Percentiles rank a stretch among this genome's conserved stretches.
These are phyloP conservation scores for Alternaria sp. DNA, from an alignment of 2,329 filamentous ascomycete genomes.

Conservation along the genomic window DNA sequence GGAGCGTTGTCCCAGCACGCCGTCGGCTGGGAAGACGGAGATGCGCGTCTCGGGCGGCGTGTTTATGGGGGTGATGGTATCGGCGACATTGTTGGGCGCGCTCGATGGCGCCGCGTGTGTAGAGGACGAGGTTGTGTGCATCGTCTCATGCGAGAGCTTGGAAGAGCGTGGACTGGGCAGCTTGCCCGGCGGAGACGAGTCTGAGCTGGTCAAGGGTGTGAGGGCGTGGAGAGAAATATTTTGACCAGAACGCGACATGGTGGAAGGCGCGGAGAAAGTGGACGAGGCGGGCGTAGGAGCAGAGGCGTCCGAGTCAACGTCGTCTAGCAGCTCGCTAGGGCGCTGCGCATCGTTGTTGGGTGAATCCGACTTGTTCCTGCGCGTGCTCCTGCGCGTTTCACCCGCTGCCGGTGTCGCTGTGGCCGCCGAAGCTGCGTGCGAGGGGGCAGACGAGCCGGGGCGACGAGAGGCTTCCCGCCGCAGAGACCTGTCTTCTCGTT, in stretches of 20 bases:
- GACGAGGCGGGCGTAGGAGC: constrained; percentile 65
- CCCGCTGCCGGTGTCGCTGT: constrained; percentile 19
- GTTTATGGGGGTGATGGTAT: constrained; percentile 53
- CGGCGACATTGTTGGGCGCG: constrained; percentile 52
- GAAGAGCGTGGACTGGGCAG: constrained; percentile 59
- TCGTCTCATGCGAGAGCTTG: constrained; percentile 48
- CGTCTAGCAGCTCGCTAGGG: constrained; percentile 70
- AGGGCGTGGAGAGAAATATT: constrained; percentile 61
- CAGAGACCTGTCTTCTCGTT: constrained; percentile 23
- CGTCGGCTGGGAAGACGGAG: constrained; percentile 59
- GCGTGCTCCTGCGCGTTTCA: constrained; percentile 18
- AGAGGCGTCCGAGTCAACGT: constrained; percentile 74
- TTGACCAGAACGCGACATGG: constrained; percentile 64
- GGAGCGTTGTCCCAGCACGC: constrained; percentile 64
- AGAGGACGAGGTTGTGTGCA: constrained; percentile 40
- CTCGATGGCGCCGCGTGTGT: constrained; percentile 41
- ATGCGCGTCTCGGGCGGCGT: constrained; percentile 52
- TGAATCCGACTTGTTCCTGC: constrained; percentile 28
- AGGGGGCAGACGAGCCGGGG: constrained; percentile 30
- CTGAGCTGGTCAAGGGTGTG: constrained; percentile 70
- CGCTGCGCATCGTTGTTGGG: constrained; percentile 40
- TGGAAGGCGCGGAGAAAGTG: constrained; percentile 66
- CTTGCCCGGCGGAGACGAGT: constrained; percentile 68
- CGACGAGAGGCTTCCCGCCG: constrained; percentile 35
- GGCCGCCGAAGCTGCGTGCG: constrained; percentile 18